Base-by-base conservation (phyloP, 345 rosid genomes). In the Gossypium anomalum region DNA sequence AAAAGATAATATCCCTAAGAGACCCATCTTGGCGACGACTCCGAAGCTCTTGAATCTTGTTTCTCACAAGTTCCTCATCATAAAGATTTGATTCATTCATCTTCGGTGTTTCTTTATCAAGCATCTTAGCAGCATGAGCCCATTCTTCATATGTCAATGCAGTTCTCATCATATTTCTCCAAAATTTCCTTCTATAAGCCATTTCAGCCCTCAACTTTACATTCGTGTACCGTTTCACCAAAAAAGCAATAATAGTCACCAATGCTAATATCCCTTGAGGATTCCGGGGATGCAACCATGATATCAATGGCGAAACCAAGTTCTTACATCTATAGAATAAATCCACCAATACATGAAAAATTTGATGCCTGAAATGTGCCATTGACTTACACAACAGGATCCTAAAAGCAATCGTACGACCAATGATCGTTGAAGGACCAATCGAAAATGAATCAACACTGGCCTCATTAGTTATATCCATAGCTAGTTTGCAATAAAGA, bases 71-170 rank as follows among this genome's bases (percentile, higher is more conserved):
- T 70, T 95, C 99, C 60, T 84, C 98, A 70, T 95, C 99, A 70
- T 93, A 95, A 47, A 86, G 91, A 76, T 85, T 89, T 3, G 85
- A 82, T 60, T 95, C 98, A 66, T 86, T 88, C 93, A 93, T 59
- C 85, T 85, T 93, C 0, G 86, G 88, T 3, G 97, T 87, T 79
- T 93, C 99, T 62, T 81, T 95, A 13, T 95, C 99, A 14, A 93
- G 83, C 98, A 95, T 95, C 88, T 91, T 93, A 65, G 99, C 97
- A 66, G 99, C 98, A 80, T 93, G 99, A 74, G 94, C 89, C 99
- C 99, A 95, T 67, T 95, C 99, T 85, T 95, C 99, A 44, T 91
- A 90, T 41, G 98, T 91, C 83, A 93, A 77, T 4, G 98, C 97
- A 5, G 84, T 62, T 23, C 94, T 88, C 98, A 88, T 95, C 99